Base-by-base conservation (phyloP, 2,329 filamentous ascomycete species). In the Ophiosphaerella korrae region DNA sequence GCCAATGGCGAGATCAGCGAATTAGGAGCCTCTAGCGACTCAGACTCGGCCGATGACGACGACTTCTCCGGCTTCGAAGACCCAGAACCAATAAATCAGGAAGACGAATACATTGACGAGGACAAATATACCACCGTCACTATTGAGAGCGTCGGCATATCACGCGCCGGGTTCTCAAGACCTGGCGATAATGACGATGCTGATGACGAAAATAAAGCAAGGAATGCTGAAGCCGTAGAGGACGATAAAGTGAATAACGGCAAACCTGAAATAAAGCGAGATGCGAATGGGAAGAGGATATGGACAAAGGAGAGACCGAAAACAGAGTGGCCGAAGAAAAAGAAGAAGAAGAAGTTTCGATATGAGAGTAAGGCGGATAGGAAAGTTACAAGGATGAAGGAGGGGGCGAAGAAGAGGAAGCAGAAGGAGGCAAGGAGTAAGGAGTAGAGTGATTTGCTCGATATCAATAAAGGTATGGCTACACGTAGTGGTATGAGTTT, bases 31-130 rank as follows among this genome's bases (percentile, higher is more conserved):
- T 64, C 72, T 14, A 52, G 44, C 6, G 14, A 65, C 48, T 39
- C 52, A 4, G 68, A 71, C 4, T 61, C 74, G 21, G 74, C 74
- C 85, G 80, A 80, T 44, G 89, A 80, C 44, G 89, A 88, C 31
- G 57, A 58, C 24, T 55, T 62, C 45, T 50, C 41, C n/a, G 55
- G 62, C n/a, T 62, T 62, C 43, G 50, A 54, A 33, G 86, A 88
- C 59, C 71, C 50, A 42, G 80, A 85, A 18, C 76, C 77, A 6
- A 74, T 94, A 38, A 87, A 95, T 69, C 86, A 90, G 62, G 89
- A 96, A 71, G 92, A 93, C 61, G 92, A 97, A 73, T 99, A 97
- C 75, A 84, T 97, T 59, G 94, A 99, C 73, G 94, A 97, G 72
- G 93, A 97, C 73, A 89, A 89, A 70, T 97, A 91, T 72, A 97